Evolutionary conservation across 2,329 filamentous ascomycete genomes (phyloP), one percentile per base, ranked within the genome.

Genomic region (Ceratocystis colombiana): DNA sequence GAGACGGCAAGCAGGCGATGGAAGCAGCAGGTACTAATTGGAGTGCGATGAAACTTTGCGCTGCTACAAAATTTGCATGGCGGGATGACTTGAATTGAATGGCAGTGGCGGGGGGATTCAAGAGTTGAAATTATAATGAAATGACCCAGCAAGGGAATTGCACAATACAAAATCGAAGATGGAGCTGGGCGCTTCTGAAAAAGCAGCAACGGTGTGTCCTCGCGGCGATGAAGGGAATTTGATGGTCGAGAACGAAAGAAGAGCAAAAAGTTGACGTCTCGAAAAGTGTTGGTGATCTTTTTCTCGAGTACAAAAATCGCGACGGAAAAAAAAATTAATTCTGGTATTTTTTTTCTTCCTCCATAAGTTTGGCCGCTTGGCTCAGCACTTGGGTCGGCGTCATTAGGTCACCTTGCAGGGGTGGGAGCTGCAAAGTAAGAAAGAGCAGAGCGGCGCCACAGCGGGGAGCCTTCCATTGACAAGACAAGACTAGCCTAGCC

Each of bases 31-130:
- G 37, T 12, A 12, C 37, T 10, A 8, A 41, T 12, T 12, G 28
- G 28, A 44, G 15, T 50, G 25, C 28, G 62, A 46, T 64, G 66
- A 37, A 17, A 41, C 37, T 53, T 62, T 65, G 66, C 66, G 44
- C 66, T 67, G 62, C 66, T 67, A 67, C 57, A 62, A 44, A 45
- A 64, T 64, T 33, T 57, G 66, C 66, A 67, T 67, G 66, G 45
- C 66, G 62, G 55, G 53, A 67, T 10, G 41, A 66, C 37, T 15
- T 17, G 17, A 62, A 59, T 20, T 22, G 17, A 25, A 62, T 50
- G 15, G 48, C 20, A 20, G n/a, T 50, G 15, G 48, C 30, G n/a
- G 25, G 30, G 30, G 30, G 30, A 20, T 41, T 15, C 53, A 22
- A 45, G 10, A 17, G 15, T 25, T 55, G 17, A 62, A 17, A 45